These are phyloP conservation scores for Mesembryanthemum crystallinum DNA, from an alignment of 148 eudicot species.

Conservation along the genomic window DNA sequence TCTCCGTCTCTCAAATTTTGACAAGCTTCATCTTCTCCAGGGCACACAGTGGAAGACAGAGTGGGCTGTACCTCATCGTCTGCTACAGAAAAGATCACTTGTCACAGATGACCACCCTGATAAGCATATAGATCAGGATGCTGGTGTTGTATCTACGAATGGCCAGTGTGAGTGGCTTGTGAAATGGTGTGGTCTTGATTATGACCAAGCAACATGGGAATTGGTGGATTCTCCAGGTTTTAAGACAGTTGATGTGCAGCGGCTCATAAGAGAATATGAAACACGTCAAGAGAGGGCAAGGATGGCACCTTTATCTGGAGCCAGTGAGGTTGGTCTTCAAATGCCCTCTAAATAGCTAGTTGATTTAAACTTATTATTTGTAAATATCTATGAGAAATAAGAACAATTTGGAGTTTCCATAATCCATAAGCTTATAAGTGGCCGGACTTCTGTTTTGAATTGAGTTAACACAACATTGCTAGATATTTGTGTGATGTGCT, in stretches of 20 bases:
- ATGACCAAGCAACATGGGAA: slow-evolving; percentile 76
- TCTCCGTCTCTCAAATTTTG: background rate
- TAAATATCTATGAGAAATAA: slow-evolving; percentile 1
- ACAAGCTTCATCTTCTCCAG: slow-evolving; percentile 28
- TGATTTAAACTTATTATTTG: background rate
- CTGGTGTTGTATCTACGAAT: slow-evolving; percentile 20
- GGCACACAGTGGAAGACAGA: slow-evolving; percentile 53
- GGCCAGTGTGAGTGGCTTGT: slow-evolving; percentile 68
- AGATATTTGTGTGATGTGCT: no score
- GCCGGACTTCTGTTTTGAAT: no score
- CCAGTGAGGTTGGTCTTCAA: slow-evolving; percentile 22
- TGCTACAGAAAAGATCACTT: slow-evolving; percentile 56
- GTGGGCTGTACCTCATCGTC: slow-evolving; percentile 67
- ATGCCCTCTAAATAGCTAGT: background rate
- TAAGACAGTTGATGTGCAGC: slow-evolving; percentile 38
- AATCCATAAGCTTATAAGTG: background rate
- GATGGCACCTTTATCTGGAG: slow-evolving; percentile 6
- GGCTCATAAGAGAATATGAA: slow-evolving; percentile 42
- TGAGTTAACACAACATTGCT: no score
- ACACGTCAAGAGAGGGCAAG: slow-evolving; percentile 36
- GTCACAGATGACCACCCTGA: slow-evolving; percentile 20
- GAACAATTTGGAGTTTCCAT: background rate
- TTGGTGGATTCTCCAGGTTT: slow-evolving; percentile 47
- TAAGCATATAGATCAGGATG: slow-evolving; percentile 22
- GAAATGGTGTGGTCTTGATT: slow-evolving; percentile 73